Conservation (phyloP, 225 moss, liverwort and hornwort species). For the Anthoceros angustus region DNA sequence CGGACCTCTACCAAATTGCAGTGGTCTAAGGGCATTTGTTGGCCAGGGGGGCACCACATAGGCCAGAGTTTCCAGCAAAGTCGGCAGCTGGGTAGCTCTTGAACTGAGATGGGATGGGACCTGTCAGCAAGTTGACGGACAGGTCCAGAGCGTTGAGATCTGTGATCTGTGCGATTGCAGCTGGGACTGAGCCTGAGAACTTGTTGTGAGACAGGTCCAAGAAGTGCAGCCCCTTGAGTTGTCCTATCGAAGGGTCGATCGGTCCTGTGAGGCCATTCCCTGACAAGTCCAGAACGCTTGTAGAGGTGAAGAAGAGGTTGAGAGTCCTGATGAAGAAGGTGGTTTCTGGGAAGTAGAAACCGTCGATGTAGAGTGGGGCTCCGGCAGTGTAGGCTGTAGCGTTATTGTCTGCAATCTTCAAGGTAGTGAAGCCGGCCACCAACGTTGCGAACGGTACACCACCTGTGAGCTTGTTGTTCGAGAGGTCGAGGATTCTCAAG, state of each 20-base stretch:
- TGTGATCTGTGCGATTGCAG: conserved; percentile 9
- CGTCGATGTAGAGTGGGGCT: neutral
- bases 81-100: conserved; percentile 5
- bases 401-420: neutral
- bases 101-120: conserved; percentile 6
- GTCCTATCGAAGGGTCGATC: conserved; percentile 12
- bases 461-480: conserved; percentile 11
- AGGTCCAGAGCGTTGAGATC: conserved; percentile 10
- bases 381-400: neutral
- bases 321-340: conserved; percentile 2
- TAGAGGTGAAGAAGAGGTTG: conserved; percentile 7
- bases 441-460: conserved; percentile 5
- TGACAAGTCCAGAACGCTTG: conserved; percentile 11
- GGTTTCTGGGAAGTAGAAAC: neutral
- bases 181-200: conserved; percentile 12
- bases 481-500: conserved; percentile 9
- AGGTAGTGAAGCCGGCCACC: conserved; percentile 9
- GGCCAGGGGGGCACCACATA: conserved; percentile 12
- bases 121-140: conserved; percentile 8
- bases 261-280: conserved; percentile 8
- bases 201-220: conserved; percentile 10
- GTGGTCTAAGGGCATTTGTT: neutral
- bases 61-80: conserved; percentile 8
- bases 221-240: conserved; percentile 12
- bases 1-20: too few species aligned